phyloP scores from a whole-genome alignment of 78 protist species.

The Speleostelium caveatum region DNA sequence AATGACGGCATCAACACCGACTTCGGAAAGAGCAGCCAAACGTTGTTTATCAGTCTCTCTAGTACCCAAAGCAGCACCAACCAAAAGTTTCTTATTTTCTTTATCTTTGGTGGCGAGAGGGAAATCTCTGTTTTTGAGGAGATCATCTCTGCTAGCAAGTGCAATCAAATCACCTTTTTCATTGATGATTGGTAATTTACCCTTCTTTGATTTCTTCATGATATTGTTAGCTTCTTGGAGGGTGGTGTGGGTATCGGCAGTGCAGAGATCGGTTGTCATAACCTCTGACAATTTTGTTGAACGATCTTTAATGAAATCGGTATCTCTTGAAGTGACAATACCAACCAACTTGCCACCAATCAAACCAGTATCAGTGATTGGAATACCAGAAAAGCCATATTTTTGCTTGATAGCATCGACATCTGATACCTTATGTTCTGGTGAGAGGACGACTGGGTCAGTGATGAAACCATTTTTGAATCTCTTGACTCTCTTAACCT shows the following conservation, averaged over 20 bases:
- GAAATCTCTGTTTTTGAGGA: conserved; percentile 87
- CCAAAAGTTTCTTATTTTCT: conserved; percentile 79
- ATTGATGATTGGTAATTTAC: conserved; percentile 94
- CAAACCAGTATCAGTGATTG: conserved; percentile 87
- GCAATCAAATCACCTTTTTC: conserved; percentile 83
- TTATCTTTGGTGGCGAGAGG: conserved; percentile 85
- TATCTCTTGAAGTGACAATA: conserved; percentile 92
- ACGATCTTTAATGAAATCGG: conserved; percentile 88
- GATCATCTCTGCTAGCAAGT: conserved; percentile 88
- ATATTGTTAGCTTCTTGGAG: conserved; percentile 90
- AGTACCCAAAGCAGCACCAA: conserved; percentile 90
- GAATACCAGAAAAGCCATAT: conserved; percentile 94
- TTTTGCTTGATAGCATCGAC: conserved; percentile 82
- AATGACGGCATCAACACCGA: conserved; percentile 90
- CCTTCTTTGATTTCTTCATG: conserved; percentile 73
- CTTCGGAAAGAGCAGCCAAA: conserved; percentile 60
- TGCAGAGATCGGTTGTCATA: conserved; percentile 82
- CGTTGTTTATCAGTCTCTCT: conserved; percentile 83
- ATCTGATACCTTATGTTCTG: conserved; percentile 79
- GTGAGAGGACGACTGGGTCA: conserved; percentile 87
- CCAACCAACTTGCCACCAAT: conserved; percentile 89
- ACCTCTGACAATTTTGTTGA: conserved; percentile 74
- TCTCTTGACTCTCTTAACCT: conserved; percentile 84
- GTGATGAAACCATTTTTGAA: conserved; percentile 91
- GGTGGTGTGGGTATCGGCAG: conserved; percentile 67